Conservation (phyloP, 495 filamentous ascomycete species). For the Parathielavia hyrcaniae region DNA sequence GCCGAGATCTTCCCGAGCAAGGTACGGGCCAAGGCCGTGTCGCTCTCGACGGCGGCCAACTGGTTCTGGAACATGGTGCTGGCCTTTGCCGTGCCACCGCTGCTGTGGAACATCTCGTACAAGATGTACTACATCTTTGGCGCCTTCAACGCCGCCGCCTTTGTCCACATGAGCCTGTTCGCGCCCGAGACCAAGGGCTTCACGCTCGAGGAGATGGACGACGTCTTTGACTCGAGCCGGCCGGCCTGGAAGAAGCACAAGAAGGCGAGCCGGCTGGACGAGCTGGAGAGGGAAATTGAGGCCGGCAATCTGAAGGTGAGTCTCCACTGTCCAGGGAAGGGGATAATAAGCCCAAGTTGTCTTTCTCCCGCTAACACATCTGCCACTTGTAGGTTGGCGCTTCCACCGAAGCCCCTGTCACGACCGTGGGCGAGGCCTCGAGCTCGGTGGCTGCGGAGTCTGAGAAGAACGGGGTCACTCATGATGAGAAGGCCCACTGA, state of each 20-base stretch:
- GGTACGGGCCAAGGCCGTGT: constrained; percentile 63
- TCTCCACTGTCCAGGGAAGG: no score
- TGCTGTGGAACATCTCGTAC: constrained; percentile 51
- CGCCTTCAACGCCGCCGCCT: constrained; percentile 61
- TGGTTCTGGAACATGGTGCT: constrained; percentile 69
- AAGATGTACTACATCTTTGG: constrained; percentile 65
- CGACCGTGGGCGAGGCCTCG: no score
- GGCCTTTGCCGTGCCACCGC: constrained; percentile 55
- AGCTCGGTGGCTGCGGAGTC: no score
- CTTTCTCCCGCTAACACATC: no score
- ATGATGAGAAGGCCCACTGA: neutral
- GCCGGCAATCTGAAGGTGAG: constrained; percentile 41
- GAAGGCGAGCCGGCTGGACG: constrained; percentile 43
- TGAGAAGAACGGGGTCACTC: no score
- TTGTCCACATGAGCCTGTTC: constrained; percentile 62
- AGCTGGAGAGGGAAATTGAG: constrained; percentile 48
- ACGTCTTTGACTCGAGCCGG: constrained; percentile 51
- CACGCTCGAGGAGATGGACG: constrained; percentile 64
- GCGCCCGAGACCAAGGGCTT: constrained; percentile 76
- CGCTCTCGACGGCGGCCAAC: constrained; percentile 57
- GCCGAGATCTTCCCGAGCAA: constrained; percentile 73
- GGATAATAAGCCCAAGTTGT: no score
- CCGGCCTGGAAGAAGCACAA: constrained; percentile 44
- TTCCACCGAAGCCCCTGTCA: neutral
- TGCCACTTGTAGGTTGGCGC: neutral